Conservation (phyloP, 2,329 filamentous ascomycete species). For the Aureobasidium vineae region DNA sequence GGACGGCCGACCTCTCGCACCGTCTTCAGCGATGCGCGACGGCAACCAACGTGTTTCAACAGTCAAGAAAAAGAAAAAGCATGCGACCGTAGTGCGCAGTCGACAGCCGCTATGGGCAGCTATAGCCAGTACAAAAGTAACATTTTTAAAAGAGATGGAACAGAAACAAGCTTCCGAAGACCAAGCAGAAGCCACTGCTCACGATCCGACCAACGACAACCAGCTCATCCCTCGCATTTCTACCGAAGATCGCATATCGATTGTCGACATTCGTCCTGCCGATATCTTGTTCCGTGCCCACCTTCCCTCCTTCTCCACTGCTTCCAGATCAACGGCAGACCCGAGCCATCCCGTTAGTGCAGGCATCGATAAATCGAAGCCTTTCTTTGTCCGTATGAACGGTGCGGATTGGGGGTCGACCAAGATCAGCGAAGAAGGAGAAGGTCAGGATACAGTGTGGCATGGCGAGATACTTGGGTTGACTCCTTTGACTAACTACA, state of each 20-base stretch:
- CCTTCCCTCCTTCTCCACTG: constrained; percentile 34
- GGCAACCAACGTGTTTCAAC: constrained; percentile 58
- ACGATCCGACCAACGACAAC: constrained; percentile 29
- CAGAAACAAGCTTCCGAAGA: constrained; percentile 74
- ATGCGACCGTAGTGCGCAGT: constrained; percentile 85
- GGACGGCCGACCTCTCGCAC: constrained; percentile 52
- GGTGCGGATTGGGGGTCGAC: constrained; percentile 77
- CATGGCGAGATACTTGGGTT: constrained; percentile 67
- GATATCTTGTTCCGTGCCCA: constrained; percentile 65
- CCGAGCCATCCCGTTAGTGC: constrained; percentile 40
- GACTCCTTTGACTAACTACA: constrained; percentile 72
- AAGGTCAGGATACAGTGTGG: constrained; percentile 54
- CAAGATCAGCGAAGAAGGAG: constrained; percentile 57
- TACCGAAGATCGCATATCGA: constrained; percentile 70
- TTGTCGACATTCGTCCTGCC: constrained; percentile 74
- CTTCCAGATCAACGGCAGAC: constrained; percentile 37
- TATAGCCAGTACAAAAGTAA: constrained; percentile 92
- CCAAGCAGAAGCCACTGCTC: constrained; percentile 68
- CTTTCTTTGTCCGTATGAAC: constrained; percentile 76
- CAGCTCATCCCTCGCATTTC: constrained; percentile 10
- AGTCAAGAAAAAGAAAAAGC: constrained; percentile 82
- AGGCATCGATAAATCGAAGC: constrained; percentile 66
- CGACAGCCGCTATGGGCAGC: constrained; percentile 93
- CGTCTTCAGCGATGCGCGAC: constrained; percentile 53
- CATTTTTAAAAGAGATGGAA: constrained; percentile 77